Percentiles rank a stretch among this genome's conserved stretches.
Evolutionary conservation across 805 yeast species (phyloP).

Genomic region (Candida sithepensis): DNA sequence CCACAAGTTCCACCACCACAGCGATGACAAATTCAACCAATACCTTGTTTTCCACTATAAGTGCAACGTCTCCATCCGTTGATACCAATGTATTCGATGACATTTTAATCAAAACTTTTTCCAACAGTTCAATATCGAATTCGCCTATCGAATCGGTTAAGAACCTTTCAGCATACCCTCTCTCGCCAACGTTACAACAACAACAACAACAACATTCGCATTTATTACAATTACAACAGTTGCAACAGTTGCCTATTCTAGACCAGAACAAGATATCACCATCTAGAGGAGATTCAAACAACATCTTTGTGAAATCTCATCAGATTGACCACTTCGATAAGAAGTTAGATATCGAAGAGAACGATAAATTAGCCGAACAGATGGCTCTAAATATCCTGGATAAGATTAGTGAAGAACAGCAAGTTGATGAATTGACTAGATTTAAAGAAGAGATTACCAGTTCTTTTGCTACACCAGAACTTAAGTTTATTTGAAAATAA

Average conservation of each 20-base stretch:
- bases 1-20: conserved; percentile 9
- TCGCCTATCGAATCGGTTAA: conserved; percentile 7
- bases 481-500: conserved; percentile 11
- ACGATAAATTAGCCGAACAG: conserved; percentile 32
- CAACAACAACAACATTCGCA: neutral
- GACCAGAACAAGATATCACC: neutral
- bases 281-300: conserved; percentile 6
- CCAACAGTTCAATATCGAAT: conserved; percentile 7
- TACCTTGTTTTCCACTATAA: conserved; percentile 2
- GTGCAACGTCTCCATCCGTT: conserved; percentile 2
- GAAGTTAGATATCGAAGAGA: conserved; percentile 19
- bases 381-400: conserved; percentile 33
- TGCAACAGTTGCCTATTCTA: neutral
- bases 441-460: conserved; percentile 27
- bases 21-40: conserved; percentile 6
- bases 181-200: neutral
- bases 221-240: neutral
- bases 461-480: conserved; percentile 13
- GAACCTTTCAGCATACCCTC: neutral
- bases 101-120: conserved; percentile 9
- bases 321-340: conserved; percentile 33
- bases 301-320: conserved; percentile 26
- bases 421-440: conserved; percentile 27
- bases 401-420: conserved; percentile 27
- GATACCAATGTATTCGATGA: too few relatives aligned